phyloP scores from a whole-genome alignment of 164 flowering plant genomes.

The Vitis labrusca region DNA sequence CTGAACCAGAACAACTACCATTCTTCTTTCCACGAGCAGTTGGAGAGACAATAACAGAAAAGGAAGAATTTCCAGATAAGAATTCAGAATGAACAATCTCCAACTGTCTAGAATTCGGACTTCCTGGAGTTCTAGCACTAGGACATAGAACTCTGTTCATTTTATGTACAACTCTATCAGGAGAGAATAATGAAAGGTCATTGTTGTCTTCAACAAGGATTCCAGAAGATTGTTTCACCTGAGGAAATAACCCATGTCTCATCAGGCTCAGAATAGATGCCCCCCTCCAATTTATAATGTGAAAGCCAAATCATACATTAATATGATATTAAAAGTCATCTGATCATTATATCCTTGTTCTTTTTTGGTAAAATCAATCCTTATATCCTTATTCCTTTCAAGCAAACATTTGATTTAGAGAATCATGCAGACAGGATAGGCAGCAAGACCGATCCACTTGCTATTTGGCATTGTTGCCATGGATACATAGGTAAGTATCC shows the following conservation, averaged over 20 bases:
- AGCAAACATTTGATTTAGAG: too few relatives aligned
- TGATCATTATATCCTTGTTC: too few relatives aligned
- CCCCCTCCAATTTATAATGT: too few relatives aligned
- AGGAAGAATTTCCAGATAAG: constrained; percentile 30
- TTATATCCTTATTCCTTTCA: too few relatives aligned
- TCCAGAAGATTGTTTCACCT: constrained; percentile 44
- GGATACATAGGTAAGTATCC: too few relatives aligned
- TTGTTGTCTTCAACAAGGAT: constrained; percentile 56
- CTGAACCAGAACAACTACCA: constrained; percentile 24
- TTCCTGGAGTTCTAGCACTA: constrained; percentile 40
- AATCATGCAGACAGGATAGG: too few relatives aligned
- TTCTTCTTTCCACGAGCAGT: constrained; percentile 30
- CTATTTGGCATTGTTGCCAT: too few relatives aligned
- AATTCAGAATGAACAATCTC: constrained; percentile 30
- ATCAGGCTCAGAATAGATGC: too few relatives aligned
- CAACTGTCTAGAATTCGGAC: constrained; percentile 18
- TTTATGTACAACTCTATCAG: constrained; percentile 44
- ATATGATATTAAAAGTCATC: too few relatives aligned
- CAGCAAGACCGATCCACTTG: too few relatives aligned
- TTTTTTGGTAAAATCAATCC: too few relatives aligned
- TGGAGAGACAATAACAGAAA: constrained; percentile 37
- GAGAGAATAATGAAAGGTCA: constrained; percentile 52
- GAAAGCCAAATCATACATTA: not conserved
- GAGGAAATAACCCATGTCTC: constrained; percentile 5
- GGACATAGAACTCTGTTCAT: constrained; percentile 25